Evolutionary conservation across 164 flowering plant genomes (phyloP), one percentile per base, ranked within the genome.

Genomic region (Akebia trifoliata): DNA sequence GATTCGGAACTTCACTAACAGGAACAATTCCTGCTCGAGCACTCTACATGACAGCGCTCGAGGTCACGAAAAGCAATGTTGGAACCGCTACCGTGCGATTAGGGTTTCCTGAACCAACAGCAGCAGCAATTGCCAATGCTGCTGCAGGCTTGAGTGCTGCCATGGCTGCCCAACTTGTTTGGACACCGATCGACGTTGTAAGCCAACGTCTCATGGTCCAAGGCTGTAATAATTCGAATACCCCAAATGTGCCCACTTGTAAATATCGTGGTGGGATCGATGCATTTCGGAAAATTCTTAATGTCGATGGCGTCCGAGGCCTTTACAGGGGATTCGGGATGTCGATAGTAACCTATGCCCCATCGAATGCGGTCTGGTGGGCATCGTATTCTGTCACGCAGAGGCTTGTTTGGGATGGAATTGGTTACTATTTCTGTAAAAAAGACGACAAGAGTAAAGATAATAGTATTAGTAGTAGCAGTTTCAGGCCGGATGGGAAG

Each of bases 351-450:
- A 84, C 94, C 3, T 89, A 86, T 46, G 91, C 97, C 0, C 97
- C 97, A 1, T 89, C 94, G 0, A 89, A 86, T 79, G 97, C 97
- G 3, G 81, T 83, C 12, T 89, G 97, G 97, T 89, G 97, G 97
- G 83, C 85, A 4, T 84, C 94, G 20, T 89, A 89, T 65, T 84
- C 94, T 9, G 75, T 81, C 0, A 74, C 83, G 0, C 82, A 90
- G 26, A 62, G 82, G 59, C 56, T 76, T 8, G 69, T 85, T 17
- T 85, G 92, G 92, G 72, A 78, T 26, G 73, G 78, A 6, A 4
- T 81, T 31, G 76, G 84, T 14, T 74, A 72, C 55, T 69, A 72
- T 34, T 48, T 55, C 22, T 22, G 69, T 38, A 74, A 70, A 42
- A 79, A 63, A 39, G 74, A 73, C 11, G 74, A 67, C 5, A 36